These are phyloP conservation scores for Hyphopichia khmerensis DNA, from an alignment of 1,139 yeast genomes.

Conservation along the genomic window DNA sequence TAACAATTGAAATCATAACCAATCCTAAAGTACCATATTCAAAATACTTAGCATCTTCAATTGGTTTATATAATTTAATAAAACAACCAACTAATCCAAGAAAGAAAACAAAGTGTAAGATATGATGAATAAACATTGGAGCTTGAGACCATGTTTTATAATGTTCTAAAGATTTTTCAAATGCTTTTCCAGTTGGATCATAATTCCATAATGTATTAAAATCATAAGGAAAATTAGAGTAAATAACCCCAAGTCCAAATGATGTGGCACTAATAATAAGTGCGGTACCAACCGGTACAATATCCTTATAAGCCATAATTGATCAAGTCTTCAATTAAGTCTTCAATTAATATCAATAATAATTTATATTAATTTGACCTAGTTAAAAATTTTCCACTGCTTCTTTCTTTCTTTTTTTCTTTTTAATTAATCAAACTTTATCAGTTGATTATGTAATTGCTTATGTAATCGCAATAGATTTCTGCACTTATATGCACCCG, in stretches of 20 bases:
- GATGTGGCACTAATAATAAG: constrained; percentile 54
- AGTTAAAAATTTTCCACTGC: too few relatives aligned
- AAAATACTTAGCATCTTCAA: constrained; percentile 78
- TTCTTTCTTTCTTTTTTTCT: too few relatives aligned
- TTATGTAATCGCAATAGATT: too few relatives aligned
- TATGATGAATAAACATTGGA: constrained; percentile 59
- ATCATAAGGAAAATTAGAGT: constrained; percentile 82
- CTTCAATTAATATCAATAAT: too few relatives aligned
- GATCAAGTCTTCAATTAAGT: not conserved
- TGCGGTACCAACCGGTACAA: constrained; percentile 51
- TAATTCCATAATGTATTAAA: constrained; percentile 68
- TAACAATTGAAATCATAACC: constrained; percentile 67
- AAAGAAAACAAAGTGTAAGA: constrained; percentile 56
- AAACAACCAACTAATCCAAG: constrained; percentile 73
- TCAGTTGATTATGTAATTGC: too few relatives aligned
- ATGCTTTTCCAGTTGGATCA: constrained; percentile 50
- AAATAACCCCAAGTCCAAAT: constrained; percentile 77
- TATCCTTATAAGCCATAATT: constrained; percentile 38
- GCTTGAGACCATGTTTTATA: constrained; percentile 70
- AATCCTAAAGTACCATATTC: constrained; percentile 84
- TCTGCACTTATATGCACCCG: too few relatives aligned
- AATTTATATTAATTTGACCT: too few relatives aligned
- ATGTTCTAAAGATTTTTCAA: constrained; percentile 64
- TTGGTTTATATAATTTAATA: constrained; percentile 81
- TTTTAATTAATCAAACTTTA: too few relatives aligned